Conservation (phyloP, 257 asterid species). For the Sherardia arvensis region DNA sequence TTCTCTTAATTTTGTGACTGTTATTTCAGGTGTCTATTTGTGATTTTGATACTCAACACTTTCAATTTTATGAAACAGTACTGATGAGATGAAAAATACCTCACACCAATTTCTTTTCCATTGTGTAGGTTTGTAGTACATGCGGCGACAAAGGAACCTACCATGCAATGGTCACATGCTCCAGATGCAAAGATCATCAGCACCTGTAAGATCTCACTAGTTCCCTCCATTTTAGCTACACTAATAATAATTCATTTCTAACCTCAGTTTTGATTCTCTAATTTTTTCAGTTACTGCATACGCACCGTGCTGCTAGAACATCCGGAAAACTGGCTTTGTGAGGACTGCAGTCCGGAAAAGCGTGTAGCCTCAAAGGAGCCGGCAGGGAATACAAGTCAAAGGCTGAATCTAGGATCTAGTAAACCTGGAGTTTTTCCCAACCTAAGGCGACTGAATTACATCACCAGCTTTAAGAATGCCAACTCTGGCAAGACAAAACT, state of each 20-base stretch:
- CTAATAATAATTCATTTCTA: neutral
- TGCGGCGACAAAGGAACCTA: slow-evolving; percentile 50
- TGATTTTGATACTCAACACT: too few relatives aligned
- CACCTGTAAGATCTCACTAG: slow-evolving; percentile 43
- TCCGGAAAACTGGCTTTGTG: slow-evolving; percentile 38
- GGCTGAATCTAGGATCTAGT: too few relatives aligned
- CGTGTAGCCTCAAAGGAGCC: slow-evolving; percentile 7
- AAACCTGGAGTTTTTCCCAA: too few relatives aligned
- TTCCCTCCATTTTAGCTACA: neutral
- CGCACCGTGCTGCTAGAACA: too few relatives aligned
- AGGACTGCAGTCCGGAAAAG: slow-evolving; percentile 27
- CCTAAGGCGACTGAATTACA: too few relatives aligned
- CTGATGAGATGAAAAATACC: neutral
- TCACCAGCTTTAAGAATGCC: too few relatives aligned
- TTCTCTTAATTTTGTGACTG: too few relatives aligned
- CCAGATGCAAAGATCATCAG: slow-evolving; percentile 33
- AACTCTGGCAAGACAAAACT: slow-evolving; percentile 40
- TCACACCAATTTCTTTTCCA: neutral
- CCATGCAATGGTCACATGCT: slow-evolving; percentile 37
- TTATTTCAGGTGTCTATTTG: too few relatives aligned
- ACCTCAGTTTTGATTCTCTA: neutral
- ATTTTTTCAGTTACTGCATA: too few relatives aligned
- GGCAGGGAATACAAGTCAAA: neutral
- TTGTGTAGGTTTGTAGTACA: slow-evolving; percentile 53
- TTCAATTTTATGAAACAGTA: neutral